Evolutionary conservation across 768 basidiomycete species (phyloP).

Genomic region (Xerocomus potaroensis): DNA sequence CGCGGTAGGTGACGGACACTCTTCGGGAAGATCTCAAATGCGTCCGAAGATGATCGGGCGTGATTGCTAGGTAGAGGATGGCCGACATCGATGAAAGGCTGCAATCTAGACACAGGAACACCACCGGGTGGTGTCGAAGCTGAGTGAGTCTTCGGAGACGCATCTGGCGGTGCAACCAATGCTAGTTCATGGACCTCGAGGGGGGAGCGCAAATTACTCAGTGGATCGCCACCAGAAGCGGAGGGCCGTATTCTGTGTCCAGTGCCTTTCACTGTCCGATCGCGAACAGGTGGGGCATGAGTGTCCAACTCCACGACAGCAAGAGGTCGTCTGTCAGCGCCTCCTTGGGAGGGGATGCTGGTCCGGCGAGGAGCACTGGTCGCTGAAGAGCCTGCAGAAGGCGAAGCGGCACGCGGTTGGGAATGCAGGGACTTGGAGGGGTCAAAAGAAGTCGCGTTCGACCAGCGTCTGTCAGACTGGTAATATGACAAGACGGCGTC

Average conservation of each 20-base stretch:
- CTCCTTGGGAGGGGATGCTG: conserved; percentile 53
- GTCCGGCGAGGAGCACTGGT: conserved; percentile 39
- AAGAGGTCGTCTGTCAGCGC: conserved; percentile 59
- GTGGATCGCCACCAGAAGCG: conserved; percentile 27
- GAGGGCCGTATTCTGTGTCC: conserved; percentile 10
- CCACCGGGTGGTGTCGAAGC: conserved; percentile 50
- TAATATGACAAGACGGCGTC: conserved; percentile 51
- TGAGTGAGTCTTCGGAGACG: conserved; percentile 48
- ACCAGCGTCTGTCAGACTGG: conserved; percentile 48
- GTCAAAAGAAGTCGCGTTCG: conserved; percentile 33
- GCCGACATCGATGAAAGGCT: conserved; percentile 14
- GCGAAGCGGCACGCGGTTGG: conserved; percentile 20
- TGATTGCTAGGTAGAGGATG: conserved; percentile 26
- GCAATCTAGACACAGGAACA: conserved; percentile 31
- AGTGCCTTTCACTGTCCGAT: conserved; percentile 23
- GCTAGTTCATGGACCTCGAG: conserved; percentile 48
- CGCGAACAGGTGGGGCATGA: conserved; percentile 18
- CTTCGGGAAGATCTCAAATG: conserved; percentile 26
- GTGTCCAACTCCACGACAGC: conserved; percentile 63
- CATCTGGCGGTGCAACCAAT: conserved; percentile 71
- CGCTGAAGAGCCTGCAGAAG: conserved; percentile 26
- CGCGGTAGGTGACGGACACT: conserved; percentile 36
- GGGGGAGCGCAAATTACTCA: conserved; percentile 34
- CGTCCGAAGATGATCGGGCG: conserved; percentile 49
- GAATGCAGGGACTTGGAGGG: conserved; percentile 34